Evolutionary conservation across 2,329 filamentous ascomycete genomes (phyloP).

Genomic region (Pseudogymnoascus sp.): DNA sequence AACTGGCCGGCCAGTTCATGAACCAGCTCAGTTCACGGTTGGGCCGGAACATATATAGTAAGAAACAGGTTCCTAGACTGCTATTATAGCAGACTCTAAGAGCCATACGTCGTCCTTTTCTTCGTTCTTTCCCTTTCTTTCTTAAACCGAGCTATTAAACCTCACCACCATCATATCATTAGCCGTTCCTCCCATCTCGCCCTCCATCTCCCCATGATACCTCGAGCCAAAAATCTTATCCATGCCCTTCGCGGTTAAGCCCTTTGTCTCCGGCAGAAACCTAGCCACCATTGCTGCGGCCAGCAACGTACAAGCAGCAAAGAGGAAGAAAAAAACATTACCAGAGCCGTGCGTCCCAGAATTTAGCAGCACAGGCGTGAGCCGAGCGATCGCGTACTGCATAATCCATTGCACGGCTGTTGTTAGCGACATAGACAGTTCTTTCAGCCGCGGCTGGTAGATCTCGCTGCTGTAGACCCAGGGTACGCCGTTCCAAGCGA

Average conservation of each 20-base stretch:
- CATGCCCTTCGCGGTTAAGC: slow-evolving; percentile 67
- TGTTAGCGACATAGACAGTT: slow-evolving; percentile 19
- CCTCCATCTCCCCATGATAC: slow-evolving; percentile 12
- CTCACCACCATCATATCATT: background rate
- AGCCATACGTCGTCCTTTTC: background rate
- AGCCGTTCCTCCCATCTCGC: slow-evolving; percentile 1
- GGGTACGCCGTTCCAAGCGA: slow-evolving; percentile 25
- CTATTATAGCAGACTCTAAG: background rate
- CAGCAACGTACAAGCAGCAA: slow-evolving; percentile 59
- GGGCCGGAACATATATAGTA: too few relatives aligned
- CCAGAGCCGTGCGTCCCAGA: slow-evolving; percentile 1
- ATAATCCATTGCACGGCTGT: slow-evolving; percentile 19
- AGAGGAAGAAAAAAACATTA: slow-evolving; percentile 32
- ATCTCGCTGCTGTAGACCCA: slow-evolving; percentile 26
- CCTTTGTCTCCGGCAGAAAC: slow-evolving; percentile 67
- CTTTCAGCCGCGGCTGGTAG: slow-evolving; percentile 21
- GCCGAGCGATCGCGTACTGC: slow-evolving; percentile 18
- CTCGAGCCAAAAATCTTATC: slow-evolving; percentile 36
- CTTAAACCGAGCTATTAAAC: background rate
- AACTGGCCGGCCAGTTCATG: too few relatives aligned
- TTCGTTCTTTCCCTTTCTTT: background rate
- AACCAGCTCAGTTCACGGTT: too few relatives aligned
- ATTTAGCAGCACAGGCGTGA: slow-evolving; percentile 19
- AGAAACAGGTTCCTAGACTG: too few relatives aligned
- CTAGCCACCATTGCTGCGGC: slow-evolving; percentile 62